Conservation (phyloP, 352 stramenopile genomes). For the Lagenidium giganteum region DNA sequence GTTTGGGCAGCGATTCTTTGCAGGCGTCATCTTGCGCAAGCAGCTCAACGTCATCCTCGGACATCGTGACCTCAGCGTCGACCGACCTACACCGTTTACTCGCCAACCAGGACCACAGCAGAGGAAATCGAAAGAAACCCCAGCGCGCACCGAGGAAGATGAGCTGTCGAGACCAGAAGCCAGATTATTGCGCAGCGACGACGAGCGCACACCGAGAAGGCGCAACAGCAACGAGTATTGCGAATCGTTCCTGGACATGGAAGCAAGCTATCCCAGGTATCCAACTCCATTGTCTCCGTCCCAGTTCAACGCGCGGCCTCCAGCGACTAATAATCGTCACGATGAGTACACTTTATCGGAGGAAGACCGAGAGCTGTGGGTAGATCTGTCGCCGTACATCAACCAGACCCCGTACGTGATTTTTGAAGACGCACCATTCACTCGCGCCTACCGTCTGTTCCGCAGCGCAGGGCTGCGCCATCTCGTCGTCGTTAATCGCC, state of each 20-base stretch:
- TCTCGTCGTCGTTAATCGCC: conserved; percentile 90
- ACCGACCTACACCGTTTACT: conserved; percentile 72
- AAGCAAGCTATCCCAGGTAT: conserved; percentile 78
- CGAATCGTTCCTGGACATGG: conserved; percentile 80
- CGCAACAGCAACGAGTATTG: conserved; percentile 47
- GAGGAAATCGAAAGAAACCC: conserved; percentile 26
- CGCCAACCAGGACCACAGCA: conserved; percentile 50
- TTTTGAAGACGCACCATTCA: conserved; percentile 93
- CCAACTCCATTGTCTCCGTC: conserved; percentile 41
- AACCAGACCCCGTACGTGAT: conserved; percentile 96
- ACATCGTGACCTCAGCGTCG: conserved; percentile 49
- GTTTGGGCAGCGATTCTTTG: conserved; percentile 77
- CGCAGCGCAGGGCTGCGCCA: conserved; percentile 95
- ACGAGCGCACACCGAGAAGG: no score
- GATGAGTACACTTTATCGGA: conserved; percentile 56
- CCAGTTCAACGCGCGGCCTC: conserved; percentile 27
- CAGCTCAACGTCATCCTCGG: conserved; percentile 79
- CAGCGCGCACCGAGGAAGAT: conserved; percentile 1
- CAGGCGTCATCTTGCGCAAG: conserved; percentile 74
- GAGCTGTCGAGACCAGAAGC: no score
- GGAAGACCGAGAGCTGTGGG: conserved; percentile 88
- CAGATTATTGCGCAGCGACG: no score
- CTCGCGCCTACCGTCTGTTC: conserved; percentile 96
- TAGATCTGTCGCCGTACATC: conserved; percentile 96
- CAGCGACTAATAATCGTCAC: conserved; percentile 9